Evolutionary conservation across 176 grass and related monocot genomes (phyloP), one percentile per base, ranked within the genome.

Genomic region (Triticum aestivum): DNA sequence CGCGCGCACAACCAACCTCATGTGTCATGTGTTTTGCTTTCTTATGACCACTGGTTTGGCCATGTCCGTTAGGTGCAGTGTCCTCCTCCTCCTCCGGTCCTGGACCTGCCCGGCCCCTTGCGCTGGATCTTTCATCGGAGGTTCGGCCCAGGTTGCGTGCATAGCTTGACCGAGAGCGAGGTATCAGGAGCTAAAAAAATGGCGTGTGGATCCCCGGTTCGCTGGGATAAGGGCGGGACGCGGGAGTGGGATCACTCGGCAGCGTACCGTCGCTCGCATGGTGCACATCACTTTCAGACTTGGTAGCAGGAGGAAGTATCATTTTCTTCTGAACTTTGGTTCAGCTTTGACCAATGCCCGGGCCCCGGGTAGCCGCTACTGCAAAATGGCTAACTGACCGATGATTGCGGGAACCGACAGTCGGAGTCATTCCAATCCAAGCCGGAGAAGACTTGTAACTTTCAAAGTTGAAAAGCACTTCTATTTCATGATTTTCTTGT

Each of bases 361-460:
- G 44, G 24, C 24, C 24, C 24, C 24, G 24, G 24, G 24, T 32
- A 32, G 37, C 10, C n/a, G 15, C 23, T 39, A 11, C 45, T 74
- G 44, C 59, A 34, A 85, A 39, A 68, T 84, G 81, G 30, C 83
- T 65, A 73, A 79, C 82, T 73, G 3, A 24, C 87, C 58, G 67
- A 17, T 74, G 58, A 89, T 80, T 18, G 11, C 68, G 59, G 59
- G 76, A 66, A 67, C 87, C 76, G 69, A 80, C 87, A 67, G 58
- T 34, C 1, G 33, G 38, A 6, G 34, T 26, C 52, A 8, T 56
- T 56, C 51, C 56, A 8, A 21, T 54, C 49, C 52, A 8, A 21
- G 54, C 17, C 1, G 56, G 56, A 9, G 0, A 21, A 59, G 56
- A 59, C 1, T 8, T 1, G 18, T 59, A 59, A 3, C 51, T 54